A percentile compares a stretch with the other conserved stretches of the same genome.
phyloP scores from a whole-genome alignment of 306 rosid genomes.

The Coriaria nepalensis region DNA sequence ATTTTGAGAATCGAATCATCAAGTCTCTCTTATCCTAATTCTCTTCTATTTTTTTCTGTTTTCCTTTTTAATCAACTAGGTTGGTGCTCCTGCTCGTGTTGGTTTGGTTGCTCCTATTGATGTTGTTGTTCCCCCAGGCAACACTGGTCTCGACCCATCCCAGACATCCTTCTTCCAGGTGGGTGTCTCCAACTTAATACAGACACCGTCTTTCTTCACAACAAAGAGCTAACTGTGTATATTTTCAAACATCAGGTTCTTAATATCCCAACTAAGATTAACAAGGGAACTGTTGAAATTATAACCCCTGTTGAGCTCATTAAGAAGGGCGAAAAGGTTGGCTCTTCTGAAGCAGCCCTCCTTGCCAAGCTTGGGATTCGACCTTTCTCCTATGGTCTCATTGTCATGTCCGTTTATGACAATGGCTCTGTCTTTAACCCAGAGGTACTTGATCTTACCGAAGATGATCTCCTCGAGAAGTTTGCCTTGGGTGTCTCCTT shows the following conservation, averaged over 20 bases:
- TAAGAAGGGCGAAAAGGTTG: conserved; percentile 90
- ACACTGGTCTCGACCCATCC: conserved; percentile 92
- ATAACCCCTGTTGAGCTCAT: conserved; percentile 92
- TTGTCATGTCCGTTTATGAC: conserved; percentile 57
- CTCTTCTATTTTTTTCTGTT: neutral
- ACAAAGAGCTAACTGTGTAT: too few species aligned
- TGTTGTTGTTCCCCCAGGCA: conserved; percentile 85
- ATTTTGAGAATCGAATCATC: too few species aligned
- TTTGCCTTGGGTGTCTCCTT: conserved; percentile 62
- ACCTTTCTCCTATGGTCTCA: conserved; percentile 89
- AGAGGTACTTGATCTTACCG: conserved; percentile 75
- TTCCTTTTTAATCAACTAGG: conserved; percentile 19
- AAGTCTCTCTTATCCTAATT: neutral
- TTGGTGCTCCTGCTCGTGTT: conserved; percentile 99
- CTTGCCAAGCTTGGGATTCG: conserved; percentile 87
- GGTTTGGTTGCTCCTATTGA: conserved; percentile 95
- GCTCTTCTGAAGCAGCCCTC: conserved; percentile 88
- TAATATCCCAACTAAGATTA: conserved; percentile 82
- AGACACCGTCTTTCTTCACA: too few species aligned
- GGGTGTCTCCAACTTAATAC: neutral
- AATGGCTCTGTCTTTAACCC: conserved; percentile 78
- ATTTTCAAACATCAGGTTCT: conserved; percentile 37
- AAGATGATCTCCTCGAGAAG: conserved; percentile 62
- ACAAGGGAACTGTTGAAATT: conserved; percentile 91
- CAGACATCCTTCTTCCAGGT: conserved; percentile 98